phyloP scores from a whole-genome alignment of 1,284 basidiomycete genomes.

The Microbotryomycetes sp. region DNA sequence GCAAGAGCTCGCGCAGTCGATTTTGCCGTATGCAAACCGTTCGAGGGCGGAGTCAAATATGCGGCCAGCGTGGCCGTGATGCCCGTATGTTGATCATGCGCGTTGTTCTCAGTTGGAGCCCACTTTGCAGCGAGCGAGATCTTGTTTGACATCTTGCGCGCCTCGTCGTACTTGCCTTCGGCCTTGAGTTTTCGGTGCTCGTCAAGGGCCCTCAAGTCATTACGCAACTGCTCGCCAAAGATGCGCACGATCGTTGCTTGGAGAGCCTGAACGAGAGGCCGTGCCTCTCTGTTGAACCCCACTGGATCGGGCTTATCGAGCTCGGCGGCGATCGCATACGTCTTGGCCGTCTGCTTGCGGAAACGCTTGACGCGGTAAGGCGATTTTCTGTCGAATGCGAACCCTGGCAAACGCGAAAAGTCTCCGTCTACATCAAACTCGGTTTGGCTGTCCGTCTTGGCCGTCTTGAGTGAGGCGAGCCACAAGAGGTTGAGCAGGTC shows the following conservation, averaged over 20 bases:
- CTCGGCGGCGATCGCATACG: conserved; percentile 23
- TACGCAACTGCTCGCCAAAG: conserved; percentile 50
- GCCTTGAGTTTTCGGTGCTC: conserved; percentile 31
- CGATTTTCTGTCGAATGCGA: not conserved
- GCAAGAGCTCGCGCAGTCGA: conserved; percentile 36
- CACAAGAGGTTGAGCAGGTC: conserved; percentile 54
- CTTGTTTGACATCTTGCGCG: conserved; percentile 41
- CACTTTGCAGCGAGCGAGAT: conserved; percentile 59
- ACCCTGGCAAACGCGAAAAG: conserved; percentile 1
- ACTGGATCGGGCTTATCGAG: conserved; percentile 37
- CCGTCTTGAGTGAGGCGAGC: conserved; percentile 41
- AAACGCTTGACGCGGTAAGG: conserved; percentile 2
- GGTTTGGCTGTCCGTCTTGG: conserved; percentile 39
- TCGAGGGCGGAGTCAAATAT: conserved; percentile 44
- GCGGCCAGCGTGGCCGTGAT: conserved; percentile 56
- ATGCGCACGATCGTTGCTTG: conserved; percentile 57
- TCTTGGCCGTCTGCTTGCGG: not conserved
- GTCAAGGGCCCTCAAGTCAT: conserved; percentile 46
- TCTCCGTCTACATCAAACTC: conserved; percentile 43
- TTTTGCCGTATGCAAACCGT: conserved; percentile 35
- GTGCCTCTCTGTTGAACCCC: conserved; percentile 33
- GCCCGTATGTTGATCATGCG: conserved; percentile 57
- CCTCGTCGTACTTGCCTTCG: conserved; percentile 40
- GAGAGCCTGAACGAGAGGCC: conserved; percentile 52
- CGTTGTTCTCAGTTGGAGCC: conserved; percentile 54